phyloP scores from a whole-genome alignment of 2,329 filamentous ascomycete genomes.

The Nemania sp. region DNA sequence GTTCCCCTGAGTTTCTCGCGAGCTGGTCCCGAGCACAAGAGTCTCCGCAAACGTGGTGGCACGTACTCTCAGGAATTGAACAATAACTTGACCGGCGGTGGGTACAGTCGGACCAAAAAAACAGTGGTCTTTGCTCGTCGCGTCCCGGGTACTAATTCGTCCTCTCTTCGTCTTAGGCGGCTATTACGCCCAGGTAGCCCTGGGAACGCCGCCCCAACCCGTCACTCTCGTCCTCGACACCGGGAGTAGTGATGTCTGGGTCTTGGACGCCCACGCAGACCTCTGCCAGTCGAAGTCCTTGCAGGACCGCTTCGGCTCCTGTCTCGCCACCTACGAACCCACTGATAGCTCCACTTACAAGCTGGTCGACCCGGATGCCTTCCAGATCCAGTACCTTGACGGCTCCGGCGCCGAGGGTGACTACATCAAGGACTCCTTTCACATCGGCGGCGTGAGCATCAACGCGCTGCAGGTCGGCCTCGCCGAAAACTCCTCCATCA shows the following conservation, averaged over 20 bases:
- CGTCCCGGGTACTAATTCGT: background rate
- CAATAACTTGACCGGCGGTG: conserved; percentile 60
- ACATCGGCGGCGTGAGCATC: conserved; percentile 55
- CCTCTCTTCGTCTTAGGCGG: conserved; percentile 31
- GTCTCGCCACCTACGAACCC: conserved; percentile 50
- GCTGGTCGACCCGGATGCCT: conserved; percentile 49
- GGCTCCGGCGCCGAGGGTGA: conserved; percentile 57
- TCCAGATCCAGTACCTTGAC: conserved; percentile 66
- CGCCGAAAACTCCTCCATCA: conserved; percentile 52
- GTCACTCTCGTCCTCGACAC: conserved; percentile 64
- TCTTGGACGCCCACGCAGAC: conserved; percentile 47
- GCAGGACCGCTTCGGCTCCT: conserved; percentile 44
- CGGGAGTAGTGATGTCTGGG: conserved; percentile 67
- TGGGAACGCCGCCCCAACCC: conserved; percentile 63
- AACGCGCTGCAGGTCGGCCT: conserved; percentile 60
- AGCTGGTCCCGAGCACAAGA: conserved; percentile 16
- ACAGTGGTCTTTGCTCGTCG: background rate
- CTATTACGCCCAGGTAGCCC: conserved; percentile 60
- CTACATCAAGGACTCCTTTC: conserved; percentile 62
- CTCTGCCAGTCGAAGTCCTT: conserved; percentile 46
- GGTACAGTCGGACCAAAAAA: background rate
- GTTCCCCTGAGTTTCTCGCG: conserved; percentile 36
- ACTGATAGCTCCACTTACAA: conserved; percentile 54
- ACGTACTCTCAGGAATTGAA: conserved; percentile 47
- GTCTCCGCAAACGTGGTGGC: conserved; percentile 28